Evolutionary conservation across 495 filamentous ascomycete species (phyloP), one percentile per base, ranked within the genome.

Genomic region (Tetracladium setigerum): DNA sequence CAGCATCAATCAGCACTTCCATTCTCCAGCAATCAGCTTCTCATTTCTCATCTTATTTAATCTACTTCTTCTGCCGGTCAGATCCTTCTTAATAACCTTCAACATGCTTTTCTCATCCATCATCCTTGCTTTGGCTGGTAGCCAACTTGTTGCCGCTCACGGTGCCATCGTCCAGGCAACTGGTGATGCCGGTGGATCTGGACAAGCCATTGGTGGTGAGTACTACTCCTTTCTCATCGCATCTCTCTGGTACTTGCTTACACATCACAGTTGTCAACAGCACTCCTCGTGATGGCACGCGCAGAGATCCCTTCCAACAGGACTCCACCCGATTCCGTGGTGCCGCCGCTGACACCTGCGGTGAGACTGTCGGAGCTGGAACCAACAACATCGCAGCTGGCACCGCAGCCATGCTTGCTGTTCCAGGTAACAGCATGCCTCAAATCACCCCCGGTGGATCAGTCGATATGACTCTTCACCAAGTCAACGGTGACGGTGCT

Each of bases 401-500:
- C 17, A 27, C 44, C 31, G 38, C 46, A 9, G 4, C 17, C 7
- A 39, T 43, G 22, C 41, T 55, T 11, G 64, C 65, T 27, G 55
- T 72, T 12, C 60, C 64, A 42, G 65, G 60, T 2, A 50, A 49
- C n/a, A 47, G 60, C 22, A 67, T 75, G 14, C 73, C 71, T 12
- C 54, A 65, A 27, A 70, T 76, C 41, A 49, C 62, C 51, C 24
- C 55, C 0, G 69, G 70, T 39, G 59, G 56, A 15, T 45, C 63
- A 15, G 39, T 73, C 5, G 61, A 55, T 1, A 67, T 72, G 37
- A 73, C 69, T 12, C 63, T 78, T 31, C 58, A 76, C 50, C 74
- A 77, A 47, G 72, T 77, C 46, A 78, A 77, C 50, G 70, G 64
- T 30, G 72, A 78, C 49, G 74, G 72, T 27, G 74, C 73, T 12